Base-by-base conservation (phyloP, 352 stramenopile genomes). In the Phytophthora idaei region DNA sequence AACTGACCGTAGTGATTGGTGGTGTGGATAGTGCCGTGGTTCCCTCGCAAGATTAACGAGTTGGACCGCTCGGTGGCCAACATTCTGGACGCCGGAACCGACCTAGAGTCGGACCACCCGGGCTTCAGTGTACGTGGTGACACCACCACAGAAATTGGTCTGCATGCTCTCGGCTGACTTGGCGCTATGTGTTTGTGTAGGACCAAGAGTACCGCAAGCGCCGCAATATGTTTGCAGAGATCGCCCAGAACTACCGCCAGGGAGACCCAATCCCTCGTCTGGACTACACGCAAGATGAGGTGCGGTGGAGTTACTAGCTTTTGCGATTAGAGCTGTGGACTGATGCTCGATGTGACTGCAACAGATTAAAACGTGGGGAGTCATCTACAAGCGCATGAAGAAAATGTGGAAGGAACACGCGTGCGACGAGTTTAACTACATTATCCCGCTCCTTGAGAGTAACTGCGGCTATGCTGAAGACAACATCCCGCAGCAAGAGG, bases 351-450 rank as follows among this genome's bases (percentile, higher is more conserved):
- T 44, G 10, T 32, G 39, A 25, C 34, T 56, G 12, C 21, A 61
- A 27, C 50, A 85, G 78, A 78, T 83, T 14, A 77, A 76, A 44
- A 98, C 93, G n/a, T 98, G 94, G 94, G 86, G 89, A 29, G 61
- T 85, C 34, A 92, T 99, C 48, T 98, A 97, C 89, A 90, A 97
- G 64, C 89, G 85, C 45, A 97, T 99, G 90, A 90, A 98, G 74
- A 72, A 80, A 27, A 80, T 98, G 31, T 98, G 93, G 84, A 86
- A 97, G 52, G 78, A 97, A 67, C 94, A 99, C 80, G 97, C 97
- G 10, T 99, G 97, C 67, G 90, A 98, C 28, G 95, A 99, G 80
- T 99, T 98, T 78, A 98, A 98, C 73, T 90, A 97, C 66, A 97
- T 98, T 64, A 77, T 99, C 15, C 86, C 90, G 17, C 77, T 98